A percentile compares a stretch with the other conserved stretches of the same genome.
Conservation (phyloP, 129 eudicot species). For the Tagetes erecta region DNA sequence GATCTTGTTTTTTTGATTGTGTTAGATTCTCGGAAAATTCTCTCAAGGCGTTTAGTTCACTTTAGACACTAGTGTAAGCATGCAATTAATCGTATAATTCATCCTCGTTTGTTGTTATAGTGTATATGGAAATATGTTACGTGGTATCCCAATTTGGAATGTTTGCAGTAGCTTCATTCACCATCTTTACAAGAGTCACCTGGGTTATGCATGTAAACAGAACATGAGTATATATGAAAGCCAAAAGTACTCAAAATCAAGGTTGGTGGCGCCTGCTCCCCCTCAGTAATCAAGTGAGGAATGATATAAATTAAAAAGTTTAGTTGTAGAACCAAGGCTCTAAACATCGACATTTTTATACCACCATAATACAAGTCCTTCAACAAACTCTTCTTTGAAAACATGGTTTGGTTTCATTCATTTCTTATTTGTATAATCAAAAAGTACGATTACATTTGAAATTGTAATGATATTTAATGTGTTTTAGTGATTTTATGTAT, state of each 20-base stretch:
- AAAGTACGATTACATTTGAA: too few species aligned
- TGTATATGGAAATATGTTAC: conserved; percentile 4
- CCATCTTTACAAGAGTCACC: conserved; percentile 68
- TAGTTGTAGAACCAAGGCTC: too few species aligned
- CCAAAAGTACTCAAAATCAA: neutral
- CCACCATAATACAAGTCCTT: too few species aligned
- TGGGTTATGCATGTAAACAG: conserved; percentile 26
- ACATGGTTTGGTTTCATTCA: too few species aligned
- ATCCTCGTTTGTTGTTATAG: conserved; percentile 6
- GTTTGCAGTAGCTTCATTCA: conserved; percentile 78
- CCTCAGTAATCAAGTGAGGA: too few species aligned
- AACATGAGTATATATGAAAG: neutral
- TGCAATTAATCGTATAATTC: conserved; percentile 22
- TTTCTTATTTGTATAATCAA: too few species aligned
- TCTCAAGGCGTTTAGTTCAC: conserved; percentile 21
- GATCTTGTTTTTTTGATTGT: neutral
- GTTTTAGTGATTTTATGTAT: too few species aligned
- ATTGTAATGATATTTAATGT: too few species aligned
- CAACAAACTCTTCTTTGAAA: too few species aligned
- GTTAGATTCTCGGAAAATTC: conserved; percentile 23
- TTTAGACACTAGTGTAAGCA: conserved; percentile 13
- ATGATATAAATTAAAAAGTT: too few species aligned
- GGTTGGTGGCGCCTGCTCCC: too few species aligned
- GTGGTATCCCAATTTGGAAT: conserved; percentile 61
- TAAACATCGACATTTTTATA: too few species aligned